phyloP scores from a whole-genome alignment of 2,329 filamentous ascomycete species.

The Aspergillus sp. region DNA sequence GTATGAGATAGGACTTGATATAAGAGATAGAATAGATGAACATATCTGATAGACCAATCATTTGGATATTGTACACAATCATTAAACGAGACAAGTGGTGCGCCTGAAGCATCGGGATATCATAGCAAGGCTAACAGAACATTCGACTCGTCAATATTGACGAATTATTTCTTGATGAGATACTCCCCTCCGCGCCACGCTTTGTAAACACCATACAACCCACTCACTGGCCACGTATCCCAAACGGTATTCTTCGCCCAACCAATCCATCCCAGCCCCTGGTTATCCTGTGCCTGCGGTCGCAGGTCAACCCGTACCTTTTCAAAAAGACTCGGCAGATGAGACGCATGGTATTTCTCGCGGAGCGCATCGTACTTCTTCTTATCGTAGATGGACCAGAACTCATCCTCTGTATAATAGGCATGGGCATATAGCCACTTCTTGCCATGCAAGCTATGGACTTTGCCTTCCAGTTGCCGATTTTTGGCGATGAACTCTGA shows the following conservation, averaged over 20 bases:
- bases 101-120: background rate
- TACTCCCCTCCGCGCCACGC: conserved; percentile 21
- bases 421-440: conserved; percentile 88
- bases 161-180: conserved; percentile 7
- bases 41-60: too few relatives aligned
- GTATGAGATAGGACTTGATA: background rate
- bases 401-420: conserved; percentile 64
- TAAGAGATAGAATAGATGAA: background rate
- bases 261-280: conserved; percentile 5
- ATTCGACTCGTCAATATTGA: background rate
- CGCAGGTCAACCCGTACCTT: conserved; percentile 15
- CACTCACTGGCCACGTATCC: conserved; percentile 20
- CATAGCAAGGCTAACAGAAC: background rate
- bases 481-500: conserved; percentile 63
- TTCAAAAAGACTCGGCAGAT: conserved; percentile 15
- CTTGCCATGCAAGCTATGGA: conserved; percentile 65
- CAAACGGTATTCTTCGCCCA: conserved; percentile 11
- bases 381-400: conserved; percentile 40
- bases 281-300: background rate
- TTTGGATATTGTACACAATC: background rate
- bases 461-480: conserved; percentile 64
- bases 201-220: conserved; percentile 19
- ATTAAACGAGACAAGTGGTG: background rate
- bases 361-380: conserved; percentile 33
- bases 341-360: conserved; percentile 32